Percentiles rank a stretch among this genome's conserved stretches.
Evolutionary conservation across 129 eudicot genomes (phyloP).

Genomic region (Scalesia atractyloides): DNA sequence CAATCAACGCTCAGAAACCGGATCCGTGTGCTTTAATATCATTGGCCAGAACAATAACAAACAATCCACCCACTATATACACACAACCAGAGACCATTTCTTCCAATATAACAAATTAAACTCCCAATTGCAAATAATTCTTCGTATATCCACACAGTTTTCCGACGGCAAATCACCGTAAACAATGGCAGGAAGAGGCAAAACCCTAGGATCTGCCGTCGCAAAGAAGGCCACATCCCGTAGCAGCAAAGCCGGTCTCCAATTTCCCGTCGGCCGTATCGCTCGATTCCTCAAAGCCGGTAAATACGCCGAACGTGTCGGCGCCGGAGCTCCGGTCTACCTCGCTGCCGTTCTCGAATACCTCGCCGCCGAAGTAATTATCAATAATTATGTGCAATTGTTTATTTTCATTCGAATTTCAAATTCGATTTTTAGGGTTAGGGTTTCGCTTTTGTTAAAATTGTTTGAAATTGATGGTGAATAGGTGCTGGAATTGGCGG

Average conservation of each 20-base stretch:
- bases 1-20: constrained; percentile 16
- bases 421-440: background rate
- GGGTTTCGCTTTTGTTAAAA: constrained; percentile 8
- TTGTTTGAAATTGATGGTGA: constrained; percentile 18
- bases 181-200: constrained; percentile 46
- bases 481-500: constrained; percentile 45
- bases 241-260: constrained; percentile 45
- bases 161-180: background rate
- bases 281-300: constrained; percentile 46
- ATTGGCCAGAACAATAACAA: constrained; percentile 21
- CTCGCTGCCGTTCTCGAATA: constrained; percentile 31
- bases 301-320: constrained; percentile 59
- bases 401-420: too few relatives aligned
- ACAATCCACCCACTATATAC: constrained; percentile 8
- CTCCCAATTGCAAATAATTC: too few relatives aligned
- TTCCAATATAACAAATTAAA: background rate
- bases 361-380: constrained; percentile 58
- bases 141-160: background rate
- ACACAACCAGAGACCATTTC: background rate
- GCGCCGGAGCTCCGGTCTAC: constrained; percentile 33
- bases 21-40: constrained; percentile 19
- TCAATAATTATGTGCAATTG: background rate
- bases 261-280: constrained; percentile 46
- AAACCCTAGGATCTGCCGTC: constrained; percentile 34
- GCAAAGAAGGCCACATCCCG: constrained; percentile 43